Evolutionary conservation across 768 basidiomycete genomes (phyloP), one percentile per base, ranked within the genome.

Genomic region (Thelephora ganbajun): DNA sequence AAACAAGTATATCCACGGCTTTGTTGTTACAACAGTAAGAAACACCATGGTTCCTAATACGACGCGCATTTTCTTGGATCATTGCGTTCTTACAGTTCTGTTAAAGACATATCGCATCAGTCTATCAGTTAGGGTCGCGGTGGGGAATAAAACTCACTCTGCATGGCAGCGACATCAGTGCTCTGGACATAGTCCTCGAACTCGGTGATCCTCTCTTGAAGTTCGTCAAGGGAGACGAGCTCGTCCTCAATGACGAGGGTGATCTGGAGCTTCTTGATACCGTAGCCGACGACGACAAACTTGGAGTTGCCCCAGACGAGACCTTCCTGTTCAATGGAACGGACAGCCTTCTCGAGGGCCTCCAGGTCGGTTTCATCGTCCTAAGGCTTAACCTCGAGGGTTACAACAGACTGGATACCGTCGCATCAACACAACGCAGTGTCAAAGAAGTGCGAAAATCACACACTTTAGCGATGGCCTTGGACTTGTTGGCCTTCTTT

Each of bases 351-450:
- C 67, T 98, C 94, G 56, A 98, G 72, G 45, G 70, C 85, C 39
- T 61, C 74, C 93, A 99, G 93, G 66, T 97, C 90, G 45, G 96
- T 99, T 71, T 96, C 92, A 61, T 98, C 94, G 63, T 98, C 94
- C 94, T 92, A 96, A 35, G 94, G 93, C 69, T 99, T 99, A 53
- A 99, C 92, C 56, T 98, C 94, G 56, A 98, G 69, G 43, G 94
- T 99, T 45, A 99, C 96, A 52, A 99, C 80, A 55, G 96, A 98
- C 91, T 97, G 64, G 50, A 13, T 33, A 49, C 20, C 46, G 46
- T n/a, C 22, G 35, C 26, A 44, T 26, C n/a, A 43, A 12, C 7
- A 39, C 44, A 46, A 47, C n/a, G 46, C 6, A 45, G 46, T 35
- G 23, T 41, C 18, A 51, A 3, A 7, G 35, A 47, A 11, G 45